Conservation (phyloP, 306 rosid species). For the Dryas drummondii region DNA sequence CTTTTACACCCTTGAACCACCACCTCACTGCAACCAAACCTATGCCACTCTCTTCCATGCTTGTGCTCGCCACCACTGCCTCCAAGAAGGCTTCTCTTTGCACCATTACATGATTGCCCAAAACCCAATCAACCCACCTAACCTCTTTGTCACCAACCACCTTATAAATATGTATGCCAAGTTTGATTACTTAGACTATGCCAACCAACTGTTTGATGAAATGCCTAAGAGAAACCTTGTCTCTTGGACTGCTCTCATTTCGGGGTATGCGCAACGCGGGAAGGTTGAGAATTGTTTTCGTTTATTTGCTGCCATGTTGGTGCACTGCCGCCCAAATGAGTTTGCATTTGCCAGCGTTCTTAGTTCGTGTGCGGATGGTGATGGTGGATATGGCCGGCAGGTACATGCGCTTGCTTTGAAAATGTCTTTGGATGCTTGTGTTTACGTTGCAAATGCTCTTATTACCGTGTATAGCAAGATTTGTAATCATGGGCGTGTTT, state of each 20-base stretch:
- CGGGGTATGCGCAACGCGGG: conserved; percentile 62
- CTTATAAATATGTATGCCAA: conserved; percentile 77
- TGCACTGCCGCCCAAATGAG: conserved; percentile 56
- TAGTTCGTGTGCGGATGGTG: conserved; percentile 38
- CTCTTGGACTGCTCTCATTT: conserved; percentile 83
- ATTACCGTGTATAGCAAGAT: conserved; percentile 74
- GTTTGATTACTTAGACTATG: conserved; percentile 48
- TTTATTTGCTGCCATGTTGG: conserved; percentile 58
- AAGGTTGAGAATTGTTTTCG: conserved; percentile 39
- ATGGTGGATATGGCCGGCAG: conserved; percentile 57
- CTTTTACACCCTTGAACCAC: conserved; percentile 36
- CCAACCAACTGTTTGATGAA: conserved; percentile 57
- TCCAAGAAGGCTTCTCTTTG: conserved; percentile 60
- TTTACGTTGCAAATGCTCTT: conserved; percentile 77
- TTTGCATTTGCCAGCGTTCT: conserved; percentile 80
- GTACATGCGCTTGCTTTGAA: conserved; percentile 75
- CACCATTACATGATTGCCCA: conserved; percentile 57
- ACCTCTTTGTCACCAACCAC: conserved; percentile 67
- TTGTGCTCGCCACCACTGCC: conserved; percentile 53
- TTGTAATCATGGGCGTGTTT: conserved; percentile 28
- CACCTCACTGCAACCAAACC: conserved; percentile 45
- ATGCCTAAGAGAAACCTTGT: conserved; percentile 66
- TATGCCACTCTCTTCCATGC: conserved; percentile 69
- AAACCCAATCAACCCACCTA: conserved; percentile 33
- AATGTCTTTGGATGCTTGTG: conserved; percentile 58